Evolutionary conservation across 1,139 yeast species (phyloP).

Genomic region (Debaryomyces robertsiae): DNA sequence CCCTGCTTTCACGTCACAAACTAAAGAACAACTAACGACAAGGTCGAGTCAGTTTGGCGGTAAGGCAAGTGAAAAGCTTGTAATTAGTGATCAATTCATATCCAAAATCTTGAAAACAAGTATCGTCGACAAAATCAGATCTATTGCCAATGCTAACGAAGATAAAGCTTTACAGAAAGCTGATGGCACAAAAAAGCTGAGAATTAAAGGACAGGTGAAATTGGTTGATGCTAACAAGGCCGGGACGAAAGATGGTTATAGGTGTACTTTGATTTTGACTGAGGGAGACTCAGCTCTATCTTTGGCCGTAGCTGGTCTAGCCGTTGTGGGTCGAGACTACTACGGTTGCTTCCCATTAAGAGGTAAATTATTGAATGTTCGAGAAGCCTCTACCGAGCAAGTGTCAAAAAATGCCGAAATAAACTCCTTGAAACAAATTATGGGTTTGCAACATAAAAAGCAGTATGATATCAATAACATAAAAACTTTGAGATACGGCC

Average conservation of each 20-base stretch:
- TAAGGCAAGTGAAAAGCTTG: conserved; percentile 56
- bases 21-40: conserved; percentile 93
- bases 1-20: conserved; percentile 97
- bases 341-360: conserved; percentile 96
- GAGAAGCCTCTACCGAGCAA: conserved; percentile 96
- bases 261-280: conserved; percentile 89
- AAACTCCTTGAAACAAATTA: conserved; percentile 91
- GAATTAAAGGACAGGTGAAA: conserved; percentile 88
- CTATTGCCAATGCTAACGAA: conserved; percentile 84
- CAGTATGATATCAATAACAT: conserved; percentile 64
- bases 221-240: conserved; percentile 97
- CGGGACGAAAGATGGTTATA: conserved; percentile 88
- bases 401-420: conserved; percentile 91
- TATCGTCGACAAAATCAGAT: conserved; percentile 77
- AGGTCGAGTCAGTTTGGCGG: conserved; percentile 90
- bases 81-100: conserved; percentile 74
- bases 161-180: conserved; percentile 85
- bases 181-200: conserved; percentile 83
- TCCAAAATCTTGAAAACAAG: conserved; percentile 73
- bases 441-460: conserved; percentile 94
- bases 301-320: conserved; percentile 89
- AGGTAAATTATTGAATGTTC: conserved; percentile 91
- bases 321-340: conserved; percentile 93
- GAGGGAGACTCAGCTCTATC: conserved; percentile 98
- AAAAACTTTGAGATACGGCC: conserved; percentile 86